Percentiles rank a stretch among this genome's conserved stretches.
phyloP scores from a whole-genome alignment of 495 filamentous ascomycete genomes.

The Aspergillus biplanus region DNA sequence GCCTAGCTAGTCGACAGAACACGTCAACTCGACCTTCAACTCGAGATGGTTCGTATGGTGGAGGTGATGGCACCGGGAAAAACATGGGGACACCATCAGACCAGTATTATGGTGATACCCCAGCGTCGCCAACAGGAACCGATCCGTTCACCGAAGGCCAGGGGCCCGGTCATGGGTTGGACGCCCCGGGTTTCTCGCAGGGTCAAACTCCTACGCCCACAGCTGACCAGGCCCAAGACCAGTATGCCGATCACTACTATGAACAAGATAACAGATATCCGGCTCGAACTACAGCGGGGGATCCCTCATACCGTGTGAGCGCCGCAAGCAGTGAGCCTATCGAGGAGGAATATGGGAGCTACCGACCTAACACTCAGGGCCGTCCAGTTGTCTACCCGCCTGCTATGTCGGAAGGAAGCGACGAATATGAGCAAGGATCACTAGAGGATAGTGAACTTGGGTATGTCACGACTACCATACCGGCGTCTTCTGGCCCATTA shows the following conservation, averaged over 20 bases:
- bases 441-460: conserved; percentile 46
- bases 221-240: conserved; percentile 28
- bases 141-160: conserved; percentile 59
- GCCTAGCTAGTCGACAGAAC: conserved; percentile 66
- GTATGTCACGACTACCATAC: conserved; percentile 44
- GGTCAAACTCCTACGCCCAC: conserved; percentile 33
- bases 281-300: conserved; percentile 37
- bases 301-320: conserved; percentile 54
- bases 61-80: conserved; percentile 29
- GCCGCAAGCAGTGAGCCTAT: conserved; percentile 54
- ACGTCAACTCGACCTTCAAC: conserved; percentile 54
- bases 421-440: conserved; percentile 57
- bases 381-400: conserved; percentile 43
- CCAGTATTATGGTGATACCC: conserved; percentile 50
- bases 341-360: conserved; percentile 61
- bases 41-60: conserved; percentile 48
- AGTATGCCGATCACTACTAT: conserved; percentile 46
- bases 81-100: conserved; percentile 32
- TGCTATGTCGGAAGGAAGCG: conserved; percentile 51
- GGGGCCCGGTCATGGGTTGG: conserved; percentile 23
- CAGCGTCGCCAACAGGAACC: conserved; percentile 57
- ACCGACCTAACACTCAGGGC: conserved; percentile 50
- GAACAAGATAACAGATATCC: conserved; percentile 49
- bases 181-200: conserved; percentile 14
- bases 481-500: conserved; percentile 34